Percentiles rank a stretch among this genome's conserved stretches.
These are phyloP conservation scores for Neospora caninum DNA, from an alignment of 169 alveolate species.

Conservation along the genomic window DNA sequence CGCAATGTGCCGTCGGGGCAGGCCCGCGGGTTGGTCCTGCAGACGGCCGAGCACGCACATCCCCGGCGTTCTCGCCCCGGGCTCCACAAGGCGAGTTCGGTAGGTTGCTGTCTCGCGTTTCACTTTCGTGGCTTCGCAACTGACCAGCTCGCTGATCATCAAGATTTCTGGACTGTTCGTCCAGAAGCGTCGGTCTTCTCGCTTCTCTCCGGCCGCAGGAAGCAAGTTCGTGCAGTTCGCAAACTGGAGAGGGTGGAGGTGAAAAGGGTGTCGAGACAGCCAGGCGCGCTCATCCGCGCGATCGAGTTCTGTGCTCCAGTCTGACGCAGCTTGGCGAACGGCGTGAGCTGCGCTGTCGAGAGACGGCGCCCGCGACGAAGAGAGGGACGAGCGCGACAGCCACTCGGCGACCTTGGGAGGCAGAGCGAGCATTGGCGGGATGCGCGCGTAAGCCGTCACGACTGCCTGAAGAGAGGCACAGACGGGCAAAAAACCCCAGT, in stretches of 20 bases:
- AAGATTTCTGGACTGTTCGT: background rate
- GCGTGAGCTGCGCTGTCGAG: conserved; percentile 9
- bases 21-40: too few species aligned
- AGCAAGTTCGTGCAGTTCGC: background rate
- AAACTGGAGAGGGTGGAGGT: background rate
- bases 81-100: too few species aligned
- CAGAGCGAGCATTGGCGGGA: background rate
- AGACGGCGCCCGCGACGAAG: background rate
- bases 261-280: conserved; percentile 5
- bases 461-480: background rate
- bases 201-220: background rate
- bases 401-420: background rate
- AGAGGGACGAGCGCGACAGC: background rate
- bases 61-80: too few species aligned
- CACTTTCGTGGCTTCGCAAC: background rate
- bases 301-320: background rate
- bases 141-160: background rate
- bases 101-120: too few species aligned
- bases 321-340: background rate
- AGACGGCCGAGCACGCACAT: too few species aligned
- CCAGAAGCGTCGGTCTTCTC: background rate
- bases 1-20: too few species aligned
- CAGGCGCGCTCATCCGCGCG: background rate
- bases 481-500: background rate
- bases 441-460: conserved; percentile 21